These are phyloP conservation scores for Solanum habrochaites DNA, from an alignment of 257 asterid species.

Conservation along the genomic window DNA sequence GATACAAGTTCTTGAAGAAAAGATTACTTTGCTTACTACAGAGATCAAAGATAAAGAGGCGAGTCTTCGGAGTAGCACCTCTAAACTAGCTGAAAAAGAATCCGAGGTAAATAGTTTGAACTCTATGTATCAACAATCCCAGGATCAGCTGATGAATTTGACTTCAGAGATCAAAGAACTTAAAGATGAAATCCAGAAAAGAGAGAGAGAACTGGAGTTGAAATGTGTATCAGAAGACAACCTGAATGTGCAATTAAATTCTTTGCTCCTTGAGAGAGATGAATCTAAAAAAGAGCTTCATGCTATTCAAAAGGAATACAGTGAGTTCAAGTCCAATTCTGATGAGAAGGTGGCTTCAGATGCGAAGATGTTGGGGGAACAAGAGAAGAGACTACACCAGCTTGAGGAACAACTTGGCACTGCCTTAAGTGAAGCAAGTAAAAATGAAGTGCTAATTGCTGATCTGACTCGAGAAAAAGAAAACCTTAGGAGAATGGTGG, in stretches of 20 bases:
- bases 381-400: conserved; percentile 24
- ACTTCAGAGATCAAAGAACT: conserved; percentile 31
- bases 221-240: conserved; percentile 25
- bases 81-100: conserved; percentile 37
- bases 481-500: conserved; percentile 25
- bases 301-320: conserved; percentile 27
- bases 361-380: conserved; percentile 38
- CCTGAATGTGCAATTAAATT: conserved; percentile 25
- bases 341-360: conserved; percentile 46
- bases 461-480: conserved; percentile 48
- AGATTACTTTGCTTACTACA: conserved; percentile 30
- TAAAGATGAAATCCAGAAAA: conserved; percentile 28
- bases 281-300: conserved; percentile 28
- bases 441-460: conserved; percentile 19
- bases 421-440: conserved; percentile 24
- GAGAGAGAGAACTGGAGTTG: conserved; percentile 38
- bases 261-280: conserved; percentile 32
- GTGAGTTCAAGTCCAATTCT: conserved; percentile 23
- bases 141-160: conserved; percentile 26
- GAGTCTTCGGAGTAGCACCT: conserved; percentile 12
- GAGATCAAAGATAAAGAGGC: conserved; percentile 58
- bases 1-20: conserved; percentile 38
- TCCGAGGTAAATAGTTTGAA: conserved; percentile 22
- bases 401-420: conserved; percentile 44
- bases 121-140: conserved; percentile 23